Evolutionary conservation across 176 grass and related monocot genomes (phyloP).

Genomic region (Leersia perrieri): DNA sequence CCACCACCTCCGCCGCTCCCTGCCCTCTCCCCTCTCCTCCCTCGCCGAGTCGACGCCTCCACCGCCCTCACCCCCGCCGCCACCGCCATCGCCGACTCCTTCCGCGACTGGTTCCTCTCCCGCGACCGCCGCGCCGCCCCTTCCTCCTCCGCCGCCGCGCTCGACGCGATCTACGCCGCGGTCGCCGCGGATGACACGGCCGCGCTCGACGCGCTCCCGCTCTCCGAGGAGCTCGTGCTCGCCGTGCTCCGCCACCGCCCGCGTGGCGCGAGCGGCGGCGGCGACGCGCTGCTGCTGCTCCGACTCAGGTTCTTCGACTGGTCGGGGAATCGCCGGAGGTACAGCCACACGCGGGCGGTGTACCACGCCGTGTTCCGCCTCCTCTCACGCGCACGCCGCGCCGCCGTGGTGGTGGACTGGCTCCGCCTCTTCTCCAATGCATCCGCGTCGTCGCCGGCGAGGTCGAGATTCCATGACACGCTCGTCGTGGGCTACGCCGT

Average conservation of each 20-base stretch:
- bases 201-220: constrained; percentile 49
- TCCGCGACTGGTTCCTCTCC: constrained; percentile 64
- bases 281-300: constrained; percentile 51
- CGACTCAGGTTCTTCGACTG: constrained; percentile 90
- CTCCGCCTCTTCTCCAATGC: constrained; percentile 71
- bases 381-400: constrained; percentile 41
- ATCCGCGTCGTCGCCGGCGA: not conserved
- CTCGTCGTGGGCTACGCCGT: constrained; percentile 78
- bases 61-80: not conserved
- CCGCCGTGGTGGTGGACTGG: constrained; percentile 69
- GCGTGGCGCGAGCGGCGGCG: too few species aligned
- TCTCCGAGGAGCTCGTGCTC: constrained; percentile 62
- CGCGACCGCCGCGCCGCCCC: not conserved
- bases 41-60: not conserved
- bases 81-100: constrained; percentile 47
- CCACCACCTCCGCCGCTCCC: constrained; percentile 16
- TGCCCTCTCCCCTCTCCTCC: constrained; percentile 25
- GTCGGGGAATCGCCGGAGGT: constrained; percentile 53
- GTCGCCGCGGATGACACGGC: constrained; percentile 45
- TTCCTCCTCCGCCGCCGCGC: too few species aligned
- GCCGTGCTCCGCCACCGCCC: constrained; percentile 50
- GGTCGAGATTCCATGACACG: constrained; percentile 71
- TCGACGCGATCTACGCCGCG: constrained; percentile 74
- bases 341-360: constrained; percentile 61
- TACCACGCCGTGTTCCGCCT: constrained; percentile 70